Evolutionary conservation across 257 asterid species (phyloP).

Genomic region (Fraxinus quadrangulata): DNA sequence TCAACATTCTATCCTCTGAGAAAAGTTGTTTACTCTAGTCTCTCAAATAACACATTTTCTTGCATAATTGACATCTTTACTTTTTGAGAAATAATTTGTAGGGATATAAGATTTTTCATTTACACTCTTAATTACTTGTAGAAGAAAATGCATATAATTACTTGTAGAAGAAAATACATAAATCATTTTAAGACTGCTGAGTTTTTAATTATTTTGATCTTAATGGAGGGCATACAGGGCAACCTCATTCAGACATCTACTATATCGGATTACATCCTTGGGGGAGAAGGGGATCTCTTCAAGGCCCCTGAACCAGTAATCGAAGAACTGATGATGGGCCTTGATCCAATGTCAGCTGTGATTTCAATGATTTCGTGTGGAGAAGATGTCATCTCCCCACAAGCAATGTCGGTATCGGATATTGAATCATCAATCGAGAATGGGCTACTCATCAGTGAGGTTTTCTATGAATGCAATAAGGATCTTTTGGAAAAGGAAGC

Average conservation of each 20-base stretch:
- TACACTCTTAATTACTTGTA: too few species aligned
- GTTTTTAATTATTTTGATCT: slow-evolving; percentile 17
- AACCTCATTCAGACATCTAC: slow-evolving; percentile 34
- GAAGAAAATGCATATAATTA: not conserved
- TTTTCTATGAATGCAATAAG: slow-evolving; percentile 52
- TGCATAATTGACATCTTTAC: too few species aligned
- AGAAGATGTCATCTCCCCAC: slow-evolving; percentile 42
- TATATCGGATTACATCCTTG: slow-evolving; percentile 50
- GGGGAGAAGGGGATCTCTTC: slow-evolving; percentile 58
- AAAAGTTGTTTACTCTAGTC: too few species aligned
- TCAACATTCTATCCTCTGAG: too few species aligned
- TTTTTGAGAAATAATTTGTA: too few species aligned
- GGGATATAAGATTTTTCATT: too few species aligned
- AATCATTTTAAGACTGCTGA: not conserved
- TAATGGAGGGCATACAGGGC: slow-evolving; percentile 20
- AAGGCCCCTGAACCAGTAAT: slow-evolving; percentile 54
- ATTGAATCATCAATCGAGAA: slow-evolving; percentile 38
- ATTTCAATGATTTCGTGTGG: slow-evolving; percentile 51
- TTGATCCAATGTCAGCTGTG: slow-evolving; percentile 49
- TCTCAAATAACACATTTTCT: too few species aligned
- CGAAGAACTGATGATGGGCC: slow-evolving; percentile 42
- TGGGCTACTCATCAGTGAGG: slow-evolving; percentile 47
- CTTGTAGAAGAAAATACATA: not conserved
- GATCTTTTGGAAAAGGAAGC: slow-evolving; percentile 54
- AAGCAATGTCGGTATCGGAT: slow-evolving; percentile 42